These are phyloP conservation scores for Venturia pyrina DNA, from an alignment of 2,329 filamentous ascomycete species.

Conservation along the genomic window DNA sequence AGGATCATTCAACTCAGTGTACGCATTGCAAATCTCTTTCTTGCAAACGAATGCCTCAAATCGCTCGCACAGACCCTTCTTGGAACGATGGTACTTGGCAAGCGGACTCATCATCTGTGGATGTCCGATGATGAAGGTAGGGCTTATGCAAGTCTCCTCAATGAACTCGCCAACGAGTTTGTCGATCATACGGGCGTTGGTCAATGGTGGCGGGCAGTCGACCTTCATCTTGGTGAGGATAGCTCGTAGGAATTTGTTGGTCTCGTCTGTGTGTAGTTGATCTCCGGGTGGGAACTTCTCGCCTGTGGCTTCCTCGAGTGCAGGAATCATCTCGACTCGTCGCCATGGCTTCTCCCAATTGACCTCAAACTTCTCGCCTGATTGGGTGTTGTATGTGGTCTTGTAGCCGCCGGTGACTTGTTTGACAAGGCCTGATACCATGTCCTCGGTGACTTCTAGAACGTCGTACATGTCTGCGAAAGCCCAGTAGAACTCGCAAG, in stretches of 20 bases:
- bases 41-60: constrained; percentile 97
- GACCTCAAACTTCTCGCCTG: constrained; percentile 76
- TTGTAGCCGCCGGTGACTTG: constrained; percentile 74
- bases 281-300: constrained; percentile 90
- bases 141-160: constrained; percentile 86
- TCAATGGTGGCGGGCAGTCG: constrained; percentile 80
- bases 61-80: constrained; percentile 81
- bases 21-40: constrained; percentile 95
- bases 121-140: constrained; percentile 84
- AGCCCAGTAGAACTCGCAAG: constrained; percentile 93
- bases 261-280: constrained; percentile 81
- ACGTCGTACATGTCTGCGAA: constrained; percentile 62
- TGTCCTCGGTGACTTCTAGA: constrained; percentile 84
- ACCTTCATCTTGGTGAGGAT: constrained; percentile 84
- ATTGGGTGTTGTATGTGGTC: constrained; percentile 78
- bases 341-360: constrained; percentile 97
- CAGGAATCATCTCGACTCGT: constrained; percentile 89
- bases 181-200: constrained; percentile 93
- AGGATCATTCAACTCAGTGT: constrained; percentile 95
- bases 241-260: constrained; percentile 74
- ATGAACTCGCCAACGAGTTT: constrained; percentile 84
- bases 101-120: constrained; percentile 80
- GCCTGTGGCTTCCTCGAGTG: constrained; percentile 77
- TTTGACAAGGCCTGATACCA: constrained; percentile 84
- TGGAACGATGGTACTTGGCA: constrained; percentile 83